Base-by-base conservation (phyloP, 2,329 filamentous ascomycete genomes). In the Fusarium sambucinum region DNA sequence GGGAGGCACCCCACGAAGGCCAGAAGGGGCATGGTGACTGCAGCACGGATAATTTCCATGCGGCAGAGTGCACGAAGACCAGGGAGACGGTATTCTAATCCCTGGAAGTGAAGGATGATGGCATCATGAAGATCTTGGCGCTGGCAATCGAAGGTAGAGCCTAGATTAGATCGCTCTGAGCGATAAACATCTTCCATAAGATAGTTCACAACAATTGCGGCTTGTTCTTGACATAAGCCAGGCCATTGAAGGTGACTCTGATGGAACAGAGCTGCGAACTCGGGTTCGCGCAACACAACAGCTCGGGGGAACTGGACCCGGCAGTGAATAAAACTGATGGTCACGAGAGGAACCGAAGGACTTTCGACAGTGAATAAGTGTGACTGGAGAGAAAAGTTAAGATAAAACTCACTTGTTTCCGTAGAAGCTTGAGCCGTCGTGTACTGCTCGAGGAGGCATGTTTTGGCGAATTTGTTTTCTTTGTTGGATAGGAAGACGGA, bases 331-430 rank as follows among this genome's bases (percentile, higher is more conserved):
- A 45, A 45, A n/a, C 13, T 14, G 27, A 45, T 45, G 4, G 7
- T 16, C 12, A 45, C 12, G 4, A 25, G 8, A 16, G 40, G 21
- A 9, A 5, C 23, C 8, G 35, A 38, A 5, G 11, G 35, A 13
- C 35, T 33, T 3, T 17, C 7, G 1, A 17, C 32, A 38, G 11
- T 38, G 6, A 21, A 38, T 38, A 19, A 19, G 4, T 9, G 6
- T 13, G 5, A 4, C 13, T 0, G 3, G 1, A 27, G 40, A 42
- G 5, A 23, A 25, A 4, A n/a, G 6, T 16, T 2, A n/a, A 12
- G n/a, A 13, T 9, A n/a, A 25, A 14, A 45, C 42, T 29, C 17
- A 45, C 42, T 27, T 12, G 8, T n/a, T n/a, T 17, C 10, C 3
- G 16, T 42, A 27, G 6, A 27, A 23, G 21, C 21, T 41, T 2